Base-by-base conservation (phyloP, 257 asterid genomes). In the Cynanchum wilfordii region DNA sequence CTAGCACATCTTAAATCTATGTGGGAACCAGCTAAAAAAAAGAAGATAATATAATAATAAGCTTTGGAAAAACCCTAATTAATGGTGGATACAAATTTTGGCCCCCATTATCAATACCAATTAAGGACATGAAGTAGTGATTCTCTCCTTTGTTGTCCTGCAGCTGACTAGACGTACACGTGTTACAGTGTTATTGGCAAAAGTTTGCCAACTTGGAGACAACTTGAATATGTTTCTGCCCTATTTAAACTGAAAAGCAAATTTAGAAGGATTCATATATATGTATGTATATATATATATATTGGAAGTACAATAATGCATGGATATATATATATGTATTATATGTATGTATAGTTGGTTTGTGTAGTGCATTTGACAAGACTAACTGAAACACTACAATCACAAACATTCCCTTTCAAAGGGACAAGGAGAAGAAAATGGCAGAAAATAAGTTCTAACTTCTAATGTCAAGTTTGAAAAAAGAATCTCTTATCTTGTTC, bases 341-440 rank as follows among this genome's bases (percentile, higher is more conserved):
- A 2, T 38, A 7, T 38, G 8, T 38, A 7, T 38, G 8, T 38
- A 63, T 57, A 50, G 76, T 66, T 70, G 67, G 70, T 52, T 44
- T 64, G 51, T 44, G 72, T 12, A 54, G 73, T 60, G 69, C 57
- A 64, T 38, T 50, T 78, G 83, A 82, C 73, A 73, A 69, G 86
- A 82, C 86, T 76, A 75, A 75, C 79, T 78, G 69, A 72, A 70
- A 76, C 73, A 40, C 73, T 29, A 72, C 72, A 76, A 66, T 82
- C 77, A 69, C 80, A 75, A 42, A 75, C 72, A 78, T 76, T 75
- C 82, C 62, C 77, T 82, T 82, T 78, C 69, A 66, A 68, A 72
- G 77, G 62, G 30, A 68, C 67, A 71, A 70, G 74, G 65, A 24
- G 73, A 76, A 47, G 55, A 71, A 42, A 66, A 30, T 44, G 68